Evolutionary conservation across 140 eudicot genomes (phyloP), one percentile per base, ranked within the genome.

Genomic region (Oenanthe javanica): DNA sequence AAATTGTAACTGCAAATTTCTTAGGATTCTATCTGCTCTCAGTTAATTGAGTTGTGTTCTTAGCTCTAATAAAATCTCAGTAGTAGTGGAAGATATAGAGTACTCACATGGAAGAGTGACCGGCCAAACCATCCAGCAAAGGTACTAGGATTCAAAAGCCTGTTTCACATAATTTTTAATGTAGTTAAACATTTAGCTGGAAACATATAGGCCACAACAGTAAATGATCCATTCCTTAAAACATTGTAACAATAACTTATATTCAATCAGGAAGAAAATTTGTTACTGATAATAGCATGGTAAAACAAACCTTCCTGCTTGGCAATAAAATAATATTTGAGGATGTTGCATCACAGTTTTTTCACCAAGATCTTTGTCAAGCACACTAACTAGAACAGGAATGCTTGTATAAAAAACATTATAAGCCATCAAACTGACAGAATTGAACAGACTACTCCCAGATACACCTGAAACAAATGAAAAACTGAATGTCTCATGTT

Each of bases 41-140:
- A 72, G 9, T 74, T 21, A 47, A 13, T 2, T 25, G 46, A 67
- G 19, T 67, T 12, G 9, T 31, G 45, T 64, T 64, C 25, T 16
- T 40, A 42, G 49, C 49, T n/a, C 31, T 16, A 72, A 45, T 19
- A 9, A 72, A 9, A 72, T 2, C 13, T 74, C 5, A 74, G 77
- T 40, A 46, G 42, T 47, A 47, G 40, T 45, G 1, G 16, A 67
- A 31, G 36, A 19, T 61, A 50, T 73, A 86, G 18, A 79, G 27
- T 81, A 85, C 96, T 87, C 77, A 94, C 98, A 80, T 94, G 98
- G 81, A 90, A 94, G 81, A 94, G 96, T 79, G 98, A 90, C 70
- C 94, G 89, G 57, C 98, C 97, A 88, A 94, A 94, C 98, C 98
- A 94, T 81, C 98, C 97, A 83, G 98, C 98, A 89, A 94, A 94